phyloP scores from a whole-genome alignment of 176 grass and related monocot species.

The Carex scoparia region DNA sequence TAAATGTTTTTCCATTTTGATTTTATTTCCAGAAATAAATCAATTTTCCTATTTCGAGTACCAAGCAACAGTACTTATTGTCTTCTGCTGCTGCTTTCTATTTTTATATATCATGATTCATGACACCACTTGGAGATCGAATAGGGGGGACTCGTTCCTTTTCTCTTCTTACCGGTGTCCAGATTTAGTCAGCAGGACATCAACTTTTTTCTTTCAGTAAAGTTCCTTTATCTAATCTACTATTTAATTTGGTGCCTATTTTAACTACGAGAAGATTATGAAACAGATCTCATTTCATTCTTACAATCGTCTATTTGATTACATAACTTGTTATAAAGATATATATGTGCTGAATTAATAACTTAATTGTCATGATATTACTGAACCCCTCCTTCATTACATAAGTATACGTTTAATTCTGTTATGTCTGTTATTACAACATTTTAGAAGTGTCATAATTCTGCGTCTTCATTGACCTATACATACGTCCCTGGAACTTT shows the following conservation, averaged over 20 bases:
- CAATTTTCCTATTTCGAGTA: background rate
- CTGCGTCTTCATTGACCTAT: background rate
- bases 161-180: background rate
- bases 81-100: background rate
- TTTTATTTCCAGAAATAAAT: background rate
- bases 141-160: background rate
- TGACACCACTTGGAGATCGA: background rate
- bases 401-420: background rate
- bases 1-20: background rate
- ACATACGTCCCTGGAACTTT: background rate
- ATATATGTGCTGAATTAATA: background rate
- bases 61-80: background rate
- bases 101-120: background rate
- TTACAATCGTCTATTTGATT: background rate
- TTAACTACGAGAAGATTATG: background rate
- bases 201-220: background rate
- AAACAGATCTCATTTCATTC: background rate
- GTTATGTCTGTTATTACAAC: background rate
- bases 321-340: background rate
- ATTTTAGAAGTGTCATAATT: background rate
- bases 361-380: background rate
- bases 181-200: background rate
- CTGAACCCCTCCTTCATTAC: background rate
- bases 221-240: background rate
- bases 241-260: background rate